phyloP scores from a whole-genome alignment of 140 eudicot genomes.

The Senecio squalidus region DNA sequence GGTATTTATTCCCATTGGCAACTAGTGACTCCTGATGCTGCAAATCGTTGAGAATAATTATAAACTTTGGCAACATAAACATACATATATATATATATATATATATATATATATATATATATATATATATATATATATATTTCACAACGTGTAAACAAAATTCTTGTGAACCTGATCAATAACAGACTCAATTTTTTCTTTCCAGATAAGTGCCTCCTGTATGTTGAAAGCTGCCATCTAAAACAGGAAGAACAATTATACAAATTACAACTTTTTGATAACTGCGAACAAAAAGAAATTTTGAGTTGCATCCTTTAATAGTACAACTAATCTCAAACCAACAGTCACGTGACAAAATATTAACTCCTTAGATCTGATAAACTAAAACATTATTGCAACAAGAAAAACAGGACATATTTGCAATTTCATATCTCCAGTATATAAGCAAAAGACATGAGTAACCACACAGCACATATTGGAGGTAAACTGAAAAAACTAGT shows the following conservation, averaged over 20 bases:
- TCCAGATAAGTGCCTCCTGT: conserved; percentile 98
- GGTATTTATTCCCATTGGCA: conserved; percentile 77
- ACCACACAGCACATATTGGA: neutral
- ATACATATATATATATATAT: too few species aligned
- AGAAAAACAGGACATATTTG: neutral
- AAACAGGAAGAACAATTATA: conserved; percentile 29
- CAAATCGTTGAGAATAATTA: conserved; percentile 22
- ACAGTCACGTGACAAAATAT: neutral
- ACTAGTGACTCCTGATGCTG: conserved; percentile 96
- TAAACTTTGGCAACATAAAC: too few species aligned
- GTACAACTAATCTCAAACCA: conserved; percentile 12
- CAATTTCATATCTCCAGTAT: conserved; percentile 11
- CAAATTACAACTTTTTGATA: too few species aligned
- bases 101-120: too few species aligned
- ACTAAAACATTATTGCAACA: neutral
- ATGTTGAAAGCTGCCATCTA: conserved; percentile 99
- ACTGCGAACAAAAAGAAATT: neutral
- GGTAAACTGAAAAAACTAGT: conserved; percentile 1
- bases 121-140: too few species aligned
- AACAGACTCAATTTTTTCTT: conserved; percentile 95
- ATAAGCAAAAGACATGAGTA: conserved; percentile 5
- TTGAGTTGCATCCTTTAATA: conserved; percentile 12
- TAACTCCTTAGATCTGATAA: neutral
- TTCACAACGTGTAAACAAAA: too few species aligned
- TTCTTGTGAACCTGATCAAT: conserved; percentile 88